Percentiles rank a stretch among this genome's conserved stretches.
These are phyloP conservation scores for Ganoderma leucocontextum DNA, from an alignment of 1,284 basidiomycete genomes.

Conservation along the genomic window DNA sequence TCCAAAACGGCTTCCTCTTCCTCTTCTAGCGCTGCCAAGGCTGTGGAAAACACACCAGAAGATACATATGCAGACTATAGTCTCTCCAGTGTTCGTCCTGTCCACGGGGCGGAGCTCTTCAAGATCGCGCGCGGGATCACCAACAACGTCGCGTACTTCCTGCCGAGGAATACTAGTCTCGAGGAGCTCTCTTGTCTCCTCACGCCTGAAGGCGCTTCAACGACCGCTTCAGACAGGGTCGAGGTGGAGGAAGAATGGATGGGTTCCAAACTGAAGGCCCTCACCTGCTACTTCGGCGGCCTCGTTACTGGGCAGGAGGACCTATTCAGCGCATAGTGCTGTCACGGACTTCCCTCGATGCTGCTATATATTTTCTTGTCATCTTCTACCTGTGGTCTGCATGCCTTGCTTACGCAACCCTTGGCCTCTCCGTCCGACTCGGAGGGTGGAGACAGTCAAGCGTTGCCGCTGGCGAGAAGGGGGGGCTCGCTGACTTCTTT, in stretches of 20 bases:
- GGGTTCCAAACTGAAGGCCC: constrained; percentile 83
- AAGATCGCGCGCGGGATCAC: constrained; percentile 74
- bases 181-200: constrained; percentile 69
- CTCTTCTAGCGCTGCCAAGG: constrained; percentile 24
- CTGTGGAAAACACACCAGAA: constrained; percentile 17
- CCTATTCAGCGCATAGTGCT: constrained; percentile 49
- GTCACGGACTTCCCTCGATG: not conserved
- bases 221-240: constrained; percentile 51
- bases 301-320: constrained; percentile 70
- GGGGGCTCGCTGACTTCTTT: no score
- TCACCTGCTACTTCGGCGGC: constrained; percentile 86
- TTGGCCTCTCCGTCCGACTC: not conserved
- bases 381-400: not conserved
- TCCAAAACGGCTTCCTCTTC: constrained; percentile 19
- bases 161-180: constrained; percentile 87
- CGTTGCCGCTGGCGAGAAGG: no score
- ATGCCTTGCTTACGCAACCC: not conserved
- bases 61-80: constrained; percentile 65
- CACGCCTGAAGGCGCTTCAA: constrained; percentile 38
- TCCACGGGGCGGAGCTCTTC: constrained; percentile 87
- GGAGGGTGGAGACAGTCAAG: no score
- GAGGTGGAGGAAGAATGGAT: constrained; percentile 94
- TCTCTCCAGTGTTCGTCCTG: constrained; percentile 78
- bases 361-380: not conserved
- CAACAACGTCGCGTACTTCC: constrained; percentile 86